These are phyloP conservation scores for Colletotrichum euphorbiae DNA, from an alignment of 2,329 filamentous ascomycete genomes.

Conservation along the genomic window DNA sequence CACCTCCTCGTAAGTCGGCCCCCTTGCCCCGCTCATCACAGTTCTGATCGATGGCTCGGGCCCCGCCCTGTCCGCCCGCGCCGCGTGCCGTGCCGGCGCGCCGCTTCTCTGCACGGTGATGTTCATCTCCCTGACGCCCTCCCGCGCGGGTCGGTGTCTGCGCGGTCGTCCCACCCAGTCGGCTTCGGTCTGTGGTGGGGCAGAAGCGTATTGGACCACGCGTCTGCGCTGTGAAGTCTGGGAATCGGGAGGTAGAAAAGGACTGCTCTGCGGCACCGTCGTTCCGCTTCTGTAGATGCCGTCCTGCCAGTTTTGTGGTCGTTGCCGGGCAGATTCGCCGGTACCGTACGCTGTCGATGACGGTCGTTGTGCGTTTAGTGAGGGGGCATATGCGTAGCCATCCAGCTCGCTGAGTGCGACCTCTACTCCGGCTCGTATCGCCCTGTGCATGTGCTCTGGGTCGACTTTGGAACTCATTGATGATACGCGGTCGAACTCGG, in stretches of 20 bases:
- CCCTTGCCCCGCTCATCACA: slow-evolving; percentile 5
- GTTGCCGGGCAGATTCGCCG: background rate
- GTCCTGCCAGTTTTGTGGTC: background rate
- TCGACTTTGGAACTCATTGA: background rate
- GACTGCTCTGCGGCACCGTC: background rate
- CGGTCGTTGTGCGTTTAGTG: background rate
- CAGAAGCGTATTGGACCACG: background rate
- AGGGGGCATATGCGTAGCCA: background rate
- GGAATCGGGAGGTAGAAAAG: background rate
- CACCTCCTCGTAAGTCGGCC: background rate
- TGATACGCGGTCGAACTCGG: background rate
- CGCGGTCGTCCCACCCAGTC: slow-evolving; percentile 7
- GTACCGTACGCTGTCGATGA: background rate
- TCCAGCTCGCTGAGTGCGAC: slow-evolving; percentile 4
- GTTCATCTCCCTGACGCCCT: background rate
- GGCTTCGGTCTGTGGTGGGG: slow-evolving; percentile 3
- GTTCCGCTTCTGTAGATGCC: slow-evolving; percentile 2
- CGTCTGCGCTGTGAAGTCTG: background rate
- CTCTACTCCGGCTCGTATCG: slow-evolving; percentile 1
- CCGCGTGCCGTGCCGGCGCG: background rate
- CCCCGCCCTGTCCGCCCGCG: background rate
- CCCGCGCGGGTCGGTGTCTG: background rate
- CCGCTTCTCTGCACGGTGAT: background rate
- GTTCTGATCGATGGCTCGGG: background rate
- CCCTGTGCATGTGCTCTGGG: background rate